These are phyloP conservation scores for Candida glaebosa DNA, from an alignment of 805 yeast genomes.

Conservation along the genomic window DNA sequence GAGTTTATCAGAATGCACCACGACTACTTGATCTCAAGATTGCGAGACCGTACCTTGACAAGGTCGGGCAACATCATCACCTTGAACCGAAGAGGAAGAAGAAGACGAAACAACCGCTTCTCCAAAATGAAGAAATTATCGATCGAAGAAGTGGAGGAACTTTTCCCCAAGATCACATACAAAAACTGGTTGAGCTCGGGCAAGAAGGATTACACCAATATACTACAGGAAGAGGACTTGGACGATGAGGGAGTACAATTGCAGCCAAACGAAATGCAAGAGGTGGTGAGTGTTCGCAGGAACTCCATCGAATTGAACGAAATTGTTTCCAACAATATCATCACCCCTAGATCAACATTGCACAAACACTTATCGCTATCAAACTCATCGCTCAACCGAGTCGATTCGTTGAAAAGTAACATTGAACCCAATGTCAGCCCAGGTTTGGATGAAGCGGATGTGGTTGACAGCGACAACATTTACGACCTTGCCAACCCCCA, in stretches of 20 bases:
- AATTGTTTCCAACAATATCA: not conserved
- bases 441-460: not conserved
- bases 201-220: conserved; percentile 45
- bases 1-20: conserved; percentile 3
- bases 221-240: conserved; percentile 35
- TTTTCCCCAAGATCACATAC: conserved; percentile 58
- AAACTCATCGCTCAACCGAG: not conserved
- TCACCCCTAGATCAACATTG: not conserved
- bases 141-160: conserved; percentile 53
- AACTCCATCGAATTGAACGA: not conserved
- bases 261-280: no score
- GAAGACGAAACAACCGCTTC: conserved; percentile 38
- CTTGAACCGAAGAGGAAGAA: conserved; percentile 28
- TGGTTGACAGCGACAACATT: conserved; percentile 1
- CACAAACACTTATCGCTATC: no score
- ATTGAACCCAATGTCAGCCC: no score
- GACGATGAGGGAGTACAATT: conserved; percentile 1
- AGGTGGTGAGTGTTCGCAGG: no score
- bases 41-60: not conserved
- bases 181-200: conserved; percentile 62
- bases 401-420: not conserved
- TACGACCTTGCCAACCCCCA: conserved; percentile 32
- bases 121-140: conserved; percentile 50
- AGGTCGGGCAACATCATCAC: conserved; percentile 1
- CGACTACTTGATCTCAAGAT: not conserved